These are phyloP conservation scores for Byssothecium circinans DNA, from an alignment of 2,329 filamentous ascomycete genomes.

Conservation along the genomic window DNA sequence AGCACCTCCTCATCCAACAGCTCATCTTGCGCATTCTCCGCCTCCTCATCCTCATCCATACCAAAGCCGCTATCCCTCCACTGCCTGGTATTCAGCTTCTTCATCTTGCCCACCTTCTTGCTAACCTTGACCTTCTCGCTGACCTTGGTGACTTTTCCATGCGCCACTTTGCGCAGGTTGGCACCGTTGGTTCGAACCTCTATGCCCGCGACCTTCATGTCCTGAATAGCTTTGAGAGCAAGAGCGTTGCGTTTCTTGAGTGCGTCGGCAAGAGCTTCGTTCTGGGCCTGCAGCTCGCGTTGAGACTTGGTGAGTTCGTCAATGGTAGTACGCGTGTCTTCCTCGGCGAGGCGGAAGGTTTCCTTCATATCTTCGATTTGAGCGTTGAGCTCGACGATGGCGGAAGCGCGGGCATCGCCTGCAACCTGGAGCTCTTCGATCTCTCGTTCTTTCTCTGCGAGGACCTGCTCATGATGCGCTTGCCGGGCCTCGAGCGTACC, in stretches of 20 bases:
- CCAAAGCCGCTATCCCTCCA: conserved; percentile 39
- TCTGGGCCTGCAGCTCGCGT: conserved; percentile 31
- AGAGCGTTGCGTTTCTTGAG: conserved; percentile 33
- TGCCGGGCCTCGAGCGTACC: conserved; percentile 23
- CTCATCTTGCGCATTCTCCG: conserved; percentile 18
- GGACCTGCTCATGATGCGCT: conserved; percentile 25
- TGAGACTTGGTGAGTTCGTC: conserved; percentile 32
- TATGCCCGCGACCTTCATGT: conserved; percentile 38
- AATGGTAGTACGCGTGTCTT: conserved; percentile 36
- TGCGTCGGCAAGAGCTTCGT: conserved; percentile 30
- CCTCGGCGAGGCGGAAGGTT: conserved; percentile 28
- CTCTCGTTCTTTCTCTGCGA: conserved; percentile 31
- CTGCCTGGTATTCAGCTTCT: conserved; percentile 28
- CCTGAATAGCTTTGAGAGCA: conserved; percentile 32
- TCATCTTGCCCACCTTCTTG: conserved; percentile 35
- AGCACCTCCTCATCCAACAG: conserved; percentile 1
- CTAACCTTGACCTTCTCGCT: conserved; percentile 36
- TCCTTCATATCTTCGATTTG: conserved; percentile 39
- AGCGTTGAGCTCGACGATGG: conserved; percentile 34
- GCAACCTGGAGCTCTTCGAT: conserved; percentile 40
- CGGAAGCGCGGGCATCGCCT: conserved; percentile 35
- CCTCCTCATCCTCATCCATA: conserved; percentile 25
- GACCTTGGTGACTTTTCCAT: conserved; percentile 34
- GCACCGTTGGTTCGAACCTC: conserved; percentile 29
- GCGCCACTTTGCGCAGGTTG: conserved; percentile 30